Evolutionary conservation across 257 asterid genomes (phyloP), one percentile per base, ranked within the genome.

Genomic region (Salvia miltiorrhiza): DNA sequence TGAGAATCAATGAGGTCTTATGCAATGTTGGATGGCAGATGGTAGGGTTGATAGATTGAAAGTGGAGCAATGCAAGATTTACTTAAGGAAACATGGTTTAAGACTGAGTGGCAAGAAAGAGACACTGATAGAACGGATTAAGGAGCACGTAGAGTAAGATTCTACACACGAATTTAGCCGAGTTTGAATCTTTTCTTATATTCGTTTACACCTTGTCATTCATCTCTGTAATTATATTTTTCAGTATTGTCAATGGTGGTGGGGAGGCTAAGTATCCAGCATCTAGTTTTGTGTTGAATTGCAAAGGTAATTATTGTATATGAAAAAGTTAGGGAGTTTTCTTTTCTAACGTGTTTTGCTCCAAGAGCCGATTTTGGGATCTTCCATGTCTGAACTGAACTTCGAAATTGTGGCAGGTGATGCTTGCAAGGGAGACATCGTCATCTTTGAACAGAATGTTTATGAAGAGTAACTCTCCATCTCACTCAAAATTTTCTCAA

Each of bases 381-480:
- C 24, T 26, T 66, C 17, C 33, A 4, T 33, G 30, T 52, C 53
- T 73, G 45, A 59, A 65, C 24, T 53, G 30, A 59, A 39, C 26
- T 26, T 66, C 26, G 1, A 19, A 53, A 62, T 11, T 65, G 26
- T 68, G 85, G 85, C 90, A 93, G 98, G 98, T 24, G 98, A 93
- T 73, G 90, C 96, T 7, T 93, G 98, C 86, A 81, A 77, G 23
- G 95, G 97, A 49, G 98, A 93, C 63, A 67, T 85, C 49, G 95
- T 93, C 48, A 79, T 90, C 83, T 93, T 93, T 73, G 92, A 88
- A 76, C 98, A 93, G 79, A 87, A 88, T 61, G 95, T 93, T 20
- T 88, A 93, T 71, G 98, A 88, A 79, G 78, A 74, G 98, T 90
- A 84, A 86, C 90, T 56, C 64, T 76, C 32, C 7, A 1, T 16